phyloP scores from a whole-genome alignment of 75 land plant species.

The Azolla pinnata region DNA sequence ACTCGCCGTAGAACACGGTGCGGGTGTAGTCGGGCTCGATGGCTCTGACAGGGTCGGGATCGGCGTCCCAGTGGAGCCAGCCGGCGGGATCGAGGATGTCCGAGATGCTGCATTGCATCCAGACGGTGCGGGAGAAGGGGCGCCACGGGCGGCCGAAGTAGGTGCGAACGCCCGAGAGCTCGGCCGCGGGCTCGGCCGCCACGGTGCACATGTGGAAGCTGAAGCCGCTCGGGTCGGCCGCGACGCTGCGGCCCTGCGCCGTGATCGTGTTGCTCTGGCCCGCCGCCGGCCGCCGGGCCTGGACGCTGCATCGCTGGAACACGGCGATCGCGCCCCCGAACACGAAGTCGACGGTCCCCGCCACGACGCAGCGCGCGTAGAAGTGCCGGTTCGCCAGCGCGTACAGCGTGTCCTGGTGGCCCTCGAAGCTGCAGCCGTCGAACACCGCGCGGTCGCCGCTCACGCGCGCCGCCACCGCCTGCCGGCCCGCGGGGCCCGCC shows the following conservation, averaged over 20 bases:
- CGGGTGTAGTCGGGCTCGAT: constrained; percentile 11
- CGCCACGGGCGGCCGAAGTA: constrained; percentile 78
- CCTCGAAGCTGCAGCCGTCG: constrained; percentile 15
- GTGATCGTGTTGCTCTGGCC: constrained; percentile 18
- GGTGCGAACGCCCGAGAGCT: constrained; percentile 36
- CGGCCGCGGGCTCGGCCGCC: constrained; percentile 26
- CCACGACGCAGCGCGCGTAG: constrained; percentile 22
- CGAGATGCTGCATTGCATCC: constrained; percentile 40
- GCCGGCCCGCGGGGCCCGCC: constrained; percentile 20
- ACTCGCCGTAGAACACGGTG: constrained; percentile 67
- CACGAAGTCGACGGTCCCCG: constrained; percentile 31
- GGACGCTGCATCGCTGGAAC: constrained; percentile 14
- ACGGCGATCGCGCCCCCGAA: constrained; percentile 15
- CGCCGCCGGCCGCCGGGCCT: not conserved
- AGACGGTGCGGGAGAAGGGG: constrained; percentile 47
- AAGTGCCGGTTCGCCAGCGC: constrained; percentile 24
- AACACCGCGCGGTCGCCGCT: constrained; percentile 15
- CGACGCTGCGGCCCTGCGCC: constrained; percentile 11
- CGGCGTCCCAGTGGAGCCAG: constrained; percentile 59
- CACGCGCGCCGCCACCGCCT: constrained; percentile 25
- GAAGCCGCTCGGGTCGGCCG: constrained; percentile 28
- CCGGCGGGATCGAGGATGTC: constrained; percentile 44
- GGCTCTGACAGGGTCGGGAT: too few relatives aligned
- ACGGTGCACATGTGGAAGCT: constrained; percentile 49
- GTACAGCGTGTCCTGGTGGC: constrained; percentile 27